Evolutionary conservation across 1,139 yeast genomes (phyloP), one percentile per base, ranked within the genome.

Genomic region (Wickerhamomyces sp.): DNA sequence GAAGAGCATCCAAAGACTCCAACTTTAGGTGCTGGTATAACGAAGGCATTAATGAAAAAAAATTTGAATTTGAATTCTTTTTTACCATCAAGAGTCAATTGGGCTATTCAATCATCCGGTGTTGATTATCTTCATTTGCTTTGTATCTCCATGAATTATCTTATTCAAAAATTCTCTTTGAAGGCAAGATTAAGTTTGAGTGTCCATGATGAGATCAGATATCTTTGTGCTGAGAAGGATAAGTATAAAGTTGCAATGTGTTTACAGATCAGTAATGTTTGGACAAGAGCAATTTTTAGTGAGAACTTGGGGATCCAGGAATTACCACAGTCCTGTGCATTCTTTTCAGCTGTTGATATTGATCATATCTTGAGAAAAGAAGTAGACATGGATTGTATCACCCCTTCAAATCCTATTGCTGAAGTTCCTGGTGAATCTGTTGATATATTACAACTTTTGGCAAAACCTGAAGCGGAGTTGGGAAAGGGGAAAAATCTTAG

Each of bases 91-190:
- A 64, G 99, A 51, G 83, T 89, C 44, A 93, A 93, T 54, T 93
- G 99, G 99, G 86, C 96, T 0, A 93, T 93, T 53, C 99, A 93
- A 57, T 87, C 96, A 27, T 87, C 96, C 1, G 99, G 98, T 27
- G 99, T 93, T 14, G 98, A 93, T 57, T 93, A 93, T 55, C 66
- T 93, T 35, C 98, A 93, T 57, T 59, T 93, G 28, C 59, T 93
- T 38, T 72, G 91, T 37, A 75, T 88, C 5, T 78, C 96, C 0
- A 91, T 93, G 97, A 86, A 87, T 41, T 86, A 87, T 52, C 66
- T 93, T 46, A 68, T 75, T 32, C 69, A 74, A 26, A 70, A 68
- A 41, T 91, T 78, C 57, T 57, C 66, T 5, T 64, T 93, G n/a
- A 73, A 82, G 28, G 95, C 95, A 1, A 64, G 99, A 35, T 65